Percentiles rank a stretch among this genome's conserved stretches.
Evolutionary conservation across 352 stramenopile genomes (phyloP).

Genomic region (Phytophthora uliginosa): DNA sequence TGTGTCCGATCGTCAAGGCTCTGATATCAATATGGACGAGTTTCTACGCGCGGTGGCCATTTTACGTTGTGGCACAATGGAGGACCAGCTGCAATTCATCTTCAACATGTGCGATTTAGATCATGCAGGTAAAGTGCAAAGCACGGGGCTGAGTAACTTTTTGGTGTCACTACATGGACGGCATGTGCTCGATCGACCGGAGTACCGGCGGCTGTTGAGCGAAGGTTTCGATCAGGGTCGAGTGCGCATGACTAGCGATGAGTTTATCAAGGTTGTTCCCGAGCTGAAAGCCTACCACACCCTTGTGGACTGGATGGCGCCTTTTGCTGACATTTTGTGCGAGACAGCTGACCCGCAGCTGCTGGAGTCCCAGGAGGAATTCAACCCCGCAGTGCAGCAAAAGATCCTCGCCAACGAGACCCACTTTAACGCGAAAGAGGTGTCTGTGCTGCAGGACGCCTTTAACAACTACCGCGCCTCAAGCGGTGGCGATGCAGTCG

Average conservation of each 20-base stretch:
- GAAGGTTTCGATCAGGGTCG: conserved; percentile 88
- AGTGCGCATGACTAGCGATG: conserved; percentile 73
- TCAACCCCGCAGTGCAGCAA: conserved; percentile 89
- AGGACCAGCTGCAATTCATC: conserved; percentile 83
- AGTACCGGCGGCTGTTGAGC: conserved; percentile 81
- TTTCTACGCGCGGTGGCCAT: conserved; percentile 87
- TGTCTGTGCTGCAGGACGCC: conserved; percentile 82
- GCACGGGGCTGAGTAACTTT: conserved; percentile 88
- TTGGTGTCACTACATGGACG: conserved; percentile 84
- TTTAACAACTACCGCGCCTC: conserved; percentile 89
- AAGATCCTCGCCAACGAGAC: conserved; percentile 91
- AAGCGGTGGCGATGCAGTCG: conserved; percentile 70
- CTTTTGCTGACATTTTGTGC: conserved; percentile 89
- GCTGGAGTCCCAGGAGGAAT: conserved; percentile 90
- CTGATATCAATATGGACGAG: conserved; percentile 92
- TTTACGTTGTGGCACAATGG: conserved; percentile 73
- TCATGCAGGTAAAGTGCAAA: conserved; percentile 88
- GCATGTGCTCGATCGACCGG: conserved; percentile 75
- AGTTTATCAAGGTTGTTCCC: conserved; percentile 76
- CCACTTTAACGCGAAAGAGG: conserved; percentile 82
- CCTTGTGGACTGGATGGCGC: conserved; percentile 86
- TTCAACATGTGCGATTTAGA: conserved; percentile 93
- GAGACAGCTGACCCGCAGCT: conserved; percentile 82
- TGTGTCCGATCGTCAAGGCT: conserved; percentile 82
- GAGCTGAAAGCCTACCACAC: conserved; percentile 64